phyloP scores from a whole-genome alignment of 139 green algal genomes.

The Chlorella sp. region DNA sequence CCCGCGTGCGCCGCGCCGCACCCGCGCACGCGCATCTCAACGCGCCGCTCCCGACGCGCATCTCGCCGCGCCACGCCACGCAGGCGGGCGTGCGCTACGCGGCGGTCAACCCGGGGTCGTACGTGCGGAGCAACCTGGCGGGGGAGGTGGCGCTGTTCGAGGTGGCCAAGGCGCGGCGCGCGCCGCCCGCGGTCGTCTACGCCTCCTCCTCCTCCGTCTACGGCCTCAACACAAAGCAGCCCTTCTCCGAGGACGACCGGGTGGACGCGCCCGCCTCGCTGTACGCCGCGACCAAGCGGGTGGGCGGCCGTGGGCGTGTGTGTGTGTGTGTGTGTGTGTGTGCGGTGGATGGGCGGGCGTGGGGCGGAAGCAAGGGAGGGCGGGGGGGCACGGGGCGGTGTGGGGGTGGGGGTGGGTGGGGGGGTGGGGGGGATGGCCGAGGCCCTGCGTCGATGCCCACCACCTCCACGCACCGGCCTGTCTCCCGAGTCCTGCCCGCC shows the following conservation, averaged over 20 bases:
- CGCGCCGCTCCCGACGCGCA: too few relatives aligned
- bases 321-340: too few relatives aligned
- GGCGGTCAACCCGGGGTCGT: slow-evolving; percentile 67
- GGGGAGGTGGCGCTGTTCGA: slow-evolving; percentile 74
- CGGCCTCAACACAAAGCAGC: slow-evolving; percentile 64
- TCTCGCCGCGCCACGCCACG: too few relatives aligned
- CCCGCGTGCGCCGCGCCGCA: too few relatives aligned
- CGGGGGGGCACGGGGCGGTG: not conserved
- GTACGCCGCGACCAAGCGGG: slow-evolving; percentile 81
- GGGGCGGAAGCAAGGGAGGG: not conserved
- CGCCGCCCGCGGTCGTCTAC: slow-evolving; percentile 69
- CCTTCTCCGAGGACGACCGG: slow-evolving; percentile 69
- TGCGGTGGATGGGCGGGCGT: too few relatives aligned
- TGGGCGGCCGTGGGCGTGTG: too few relatives aligned
- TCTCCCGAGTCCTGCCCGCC: too few relatives aligned
- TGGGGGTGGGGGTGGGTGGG: not conserved
- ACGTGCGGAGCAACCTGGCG: slow-evolving; percentile 74
- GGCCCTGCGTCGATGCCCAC: not conserved
- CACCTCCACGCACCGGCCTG: too few relatives aligned
- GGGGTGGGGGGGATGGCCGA: not conserved
- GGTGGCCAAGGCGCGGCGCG: slow-evolving; percentile 46
- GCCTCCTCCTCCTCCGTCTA: slow-evolving; percentile 79
- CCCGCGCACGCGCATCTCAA: too few relatives aligned
- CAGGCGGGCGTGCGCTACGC: slow-evolving; percentile 83
- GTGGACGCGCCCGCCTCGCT: slow-evolving; percentile 65